Evolutionary conservation across 2,329 filamentous ascomycete genomes (phyloP).

Genomic region (Fusarium stilboides): DNA sequence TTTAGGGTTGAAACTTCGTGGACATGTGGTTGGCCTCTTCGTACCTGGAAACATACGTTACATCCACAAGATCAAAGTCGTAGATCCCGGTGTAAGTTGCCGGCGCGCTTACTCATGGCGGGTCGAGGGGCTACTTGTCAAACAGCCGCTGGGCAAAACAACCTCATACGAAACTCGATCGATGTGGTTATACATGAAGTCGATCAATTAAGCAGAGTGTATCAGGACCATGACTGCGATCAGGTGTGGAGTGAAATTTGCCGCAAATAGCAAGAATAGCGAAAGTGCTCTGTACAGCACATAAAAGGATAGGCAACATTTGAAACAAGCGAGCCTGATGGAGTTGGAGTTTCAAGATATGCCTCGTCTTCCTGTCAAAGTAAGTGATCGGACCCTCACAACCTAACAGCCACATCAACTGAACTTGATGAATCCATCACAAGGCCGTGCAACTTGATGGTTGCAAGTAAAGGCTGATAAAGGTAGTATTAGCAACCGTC

Average conservation of each 20-base stretch:
- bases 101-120: conserved; percentile 21
- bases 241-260: conserved; percentile 7
- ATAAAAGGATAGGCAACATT: conserved; percentile 8
- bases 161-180: conserved; percentile 24
- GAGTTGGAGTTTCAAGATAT: conserved; percentile 43
- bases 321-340: conserved; percentile 38
- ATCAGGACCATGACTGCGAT: not conserved
- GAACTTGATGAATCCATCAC: not conserved
- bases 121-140: conserved; percentile 27
- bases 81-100: conserved; percentile 25
- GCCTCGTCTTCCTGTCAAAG: conserved; percentile 33
- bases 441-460: conserved; percentile 17
- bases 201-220: not conserved
- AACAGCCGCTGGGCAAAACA: conserved; percentile 18
- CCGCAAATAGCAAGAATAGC: conserved; percentile 16
- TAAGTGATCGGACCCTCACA: conserved; percentile 30
- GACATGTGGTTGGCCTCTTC: not conserved
- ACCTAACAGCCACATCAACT: conserved; percentile 1
- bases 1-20: too few relatives aligned
- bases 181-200: conserved; percentile 7
- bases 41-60: conserved; percentile 20
- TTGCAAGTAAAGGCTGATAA: not conserved
- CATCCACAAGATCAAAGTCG: conserved; percentile 21
- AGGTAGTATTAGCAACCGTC: not conserved
- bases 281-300: conserved; percentile 8